phyloP scores from a whole-genome alignment of 495 filamentous ascomycete species.

The Xylaria palmicola region DNA sequence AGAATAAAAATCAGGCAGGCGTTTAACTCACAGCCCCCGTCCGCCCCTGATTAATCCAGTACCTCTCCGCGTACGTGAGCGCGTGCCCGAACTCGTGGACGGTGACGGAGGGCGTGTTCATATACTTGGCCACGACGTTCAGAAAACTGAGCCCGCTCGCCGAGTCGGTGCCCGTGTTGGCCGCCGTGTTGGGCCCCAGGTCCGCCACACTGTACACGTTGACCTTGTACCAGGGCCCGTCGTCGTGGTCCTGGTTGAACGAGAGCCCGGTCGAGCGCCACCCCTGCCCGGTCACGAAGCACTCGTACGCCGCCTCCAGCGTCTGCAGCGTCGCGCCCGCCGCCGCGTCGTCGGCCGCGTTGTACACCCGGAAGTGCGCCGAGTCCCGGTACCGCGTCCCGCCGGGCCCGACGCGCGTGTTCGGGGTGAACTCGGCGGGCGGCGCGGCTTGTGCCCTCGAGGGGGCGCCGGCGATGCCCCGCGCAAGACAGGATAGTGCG shows the following conservation, averaged over 20 bases:
- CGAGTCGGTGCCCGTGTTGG: slow-evolving; percentile 37
- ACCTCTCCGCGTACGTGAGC: slow-evolving; percentile 39
- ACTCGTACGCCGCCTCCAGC: slow-evolving; percentile 44
- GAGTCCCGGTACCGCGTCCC: slow-evolving; percentile 40
- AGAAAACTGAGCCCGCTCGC: slow-evolving; percentile 37
- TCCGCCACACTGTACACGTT: slow-evolving; percentile 42
- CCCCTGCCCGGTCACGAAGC: slow-evolving; percentile 41
- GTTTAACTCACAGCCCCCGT: too few species aligned
- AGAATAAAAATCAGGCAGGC: too few species aligned
- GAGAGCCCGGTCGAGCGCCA: slow-evolving; percentile 44
- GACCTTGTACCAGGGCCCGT: slow-evolving; percentile 43
- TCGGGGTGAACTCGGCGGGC: slow-evolving; percentile 39
- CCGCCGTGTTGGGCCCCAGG: slow-evolving; percentile 39
- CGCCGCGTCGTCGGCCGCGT: slow-evolving; percentile 24
- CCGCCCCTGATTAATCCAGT: slow-evolving; percentile 43
- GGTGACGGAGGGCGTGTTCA: slow-evolving; percentile 36
- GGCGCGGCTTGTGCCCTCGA: slow-evolving; percentile 18
- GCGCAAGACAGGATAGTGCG: not conserved
- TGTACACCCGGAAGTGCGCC: slow-evolving; percentile 46
- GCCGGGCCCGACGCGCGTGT: slow-evolving; percentile 39
- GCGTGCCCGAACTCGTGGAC: slow-evolving; percentile 50
- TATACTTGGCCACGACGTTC: slow-evolving; percentile 41
- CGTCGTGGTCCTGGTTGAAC: slow-evolving; percentile 35
- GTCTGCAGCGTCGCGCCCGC: slow-evolving; percentile 32
- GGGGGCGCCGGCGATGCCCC: slow-evolving; percentile 13